Base-by-base conservation (phyloP, 2,329 filamentous ascomycete genomes). In the Didymella lethalis region DNA sequence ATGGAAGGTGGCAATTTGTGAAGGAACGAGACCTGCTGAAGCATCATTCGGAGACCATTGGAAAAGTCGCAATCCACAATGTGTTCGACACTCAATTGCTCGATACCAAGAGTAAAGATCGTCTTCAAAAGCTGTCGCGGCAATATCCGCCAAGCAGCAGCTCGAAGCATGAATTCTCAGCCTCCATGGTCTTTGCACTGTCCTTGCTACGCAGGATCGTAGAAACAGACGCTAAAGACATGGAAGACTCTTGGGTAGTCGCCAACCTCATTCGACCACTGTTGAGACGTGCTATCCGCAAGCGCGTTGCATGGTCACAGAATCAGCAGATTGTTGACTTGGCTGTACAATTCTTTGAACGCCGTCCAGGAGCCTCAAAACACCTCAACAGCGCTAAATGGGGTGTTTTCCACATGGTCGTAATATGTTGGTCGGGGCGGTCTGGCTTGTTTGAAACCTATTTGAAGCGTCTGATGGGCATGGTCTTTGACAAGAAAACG, bases 151-250 rank as follows among this genome's bases (percentile, higher is more conserved):
- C 64, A 11, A 23, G 48, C 40, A 11, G 50, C 57, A 7, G 18
- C 29, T 16, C 36, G 26, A 49, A 7, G 47, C 26, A 11, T 40
- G 60, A 65, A 3, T 63, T 73, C 40, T 72, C 72, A 4, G 55
- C 60, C 2, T 71, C 72, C 1, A 75, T 75, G 73, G 26, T 60
- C 2, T 75, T 74, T 51, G 66, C 68, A 7, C 41, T 73, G 1
- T 44, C 61, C 0, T 32, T 71, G 8, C 53, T 75, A 11, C 48
- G 51, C 20, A 55, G 16, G 4, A 23, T 72, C 7, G 48, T 54
- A 1, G 36, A 31, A 10, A 31, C 29, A 61, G 50, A 53, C 12
- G 14, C 28, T 1, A 23, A 10, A 2, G 43, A 26, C 7, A 12
- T 69, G 11, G 55, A 62, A 0, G 55, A 61, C 8, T 16, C 57